phyloP scores from a whole-genome alignment of 225 moss, liverwort and hornwort genomes.

The Pseudoscleropodium purum region DNA sequence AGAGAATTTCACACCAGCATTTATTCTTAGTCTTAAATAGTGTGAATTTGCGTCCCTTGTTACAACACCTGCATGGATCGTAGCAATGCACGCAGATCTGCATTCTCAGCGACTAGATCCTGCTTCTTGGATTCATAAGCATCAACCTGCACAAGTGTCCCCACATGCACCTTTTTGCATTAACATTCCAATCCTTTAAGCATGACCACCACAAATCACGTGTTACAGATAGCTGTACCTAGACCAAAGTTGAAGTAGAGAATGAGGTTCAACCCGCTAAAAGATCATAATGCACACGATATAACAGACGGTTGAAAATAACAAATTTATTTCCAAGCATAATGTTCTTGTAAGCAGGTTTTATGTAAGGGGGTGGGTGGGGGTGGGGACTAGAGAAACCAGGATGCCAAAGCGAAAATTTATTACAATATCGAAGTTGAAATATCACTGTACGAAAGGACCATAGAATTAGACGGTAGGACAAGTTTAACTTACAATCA shows the following conservation, averaged over 20 bases:
- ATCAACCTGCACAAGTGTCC: conserved; percentile 57
- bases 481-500: conserved; percentile 30
- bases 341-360: not conserved
- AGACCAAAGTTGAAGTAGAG: not conserved
- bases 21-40: not conserved
- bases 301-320: not conserved
- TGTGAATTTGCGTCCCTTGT: not conserved
- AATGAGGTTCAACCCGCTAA: not conserved
- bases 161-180: not conserved
- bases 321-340: not conserved
- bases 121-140: conserved; percentile 88
- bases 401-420: not conserved
- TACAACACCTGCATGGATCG: conserved; percentile 72
- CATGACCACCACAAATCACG: not conserved
- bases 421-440: not conserved
- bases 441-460: not conserved
- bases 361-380: not conserved
- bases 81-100: conserved; percentile 70
- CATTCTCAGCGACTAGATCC: conserved; percentile 83
- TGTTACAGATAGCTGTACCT: not conserved
- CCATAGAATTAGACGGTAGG: not conserved
- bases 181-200: not conserved
- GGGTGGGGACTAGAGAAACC: not conserved
- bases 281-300: not conserved
- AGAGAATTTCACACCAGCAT: not conserved